Evolutionary conservation across 1,139 yeast species (phyloP), one percentile per base, ranked within the genome.

Genomic region (Saccharomyces hybrid): DNA sequence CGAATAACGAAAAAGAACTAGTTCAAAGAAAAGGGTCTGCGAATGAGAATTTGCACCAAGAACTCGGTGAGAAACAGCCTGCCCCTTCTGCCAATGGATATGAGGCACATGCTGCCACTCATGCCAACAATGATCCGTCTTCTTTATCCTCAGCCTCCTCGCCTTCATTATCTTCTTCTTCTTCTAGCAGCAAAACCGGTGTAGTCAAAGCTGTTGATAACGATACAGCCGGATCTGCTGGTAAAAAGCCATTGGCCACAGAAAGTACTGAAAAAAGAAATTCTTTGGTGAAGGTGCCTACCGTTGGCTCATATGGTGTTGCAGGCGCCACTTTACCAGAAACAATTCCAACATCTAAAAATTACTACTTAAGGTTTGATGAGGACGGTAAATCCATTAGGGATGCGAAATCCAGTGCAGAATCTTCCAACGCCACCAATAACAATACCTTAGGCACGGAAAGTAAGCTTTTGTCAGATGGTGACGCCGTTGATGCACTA

Each of bases 241-340:
- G 23, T 2, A 26, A 44, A 25, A 34, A 14, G 13, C 49, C 46
- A 44, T n/a, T 14, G 14, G 23, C 25, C 27, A 9, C 31, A 32
- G 34, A 46, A 25, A 38, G 6, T 11, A 38, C 9, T 11, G 44
- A 38, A 16, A 38, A 38, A 19, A 19, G 44, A 38, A 38, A 19
- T 25, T 5, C 44, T 19, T 38, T 38, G 44, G n/a, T 19, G 2
- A 38, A 38, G 16, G 44, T 38, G 44, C n/a, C 25, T 5, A 38
- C 44, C 19, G 44, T 19, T 5, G 44, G 44, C n/a, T 42, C 55
- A 5, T 60, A 65, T 5, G 56, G 60, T 29, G 63, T 63, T 55
- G 70, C 70, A 7, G 74, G 72, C 48, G 73, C 73, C 1, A 69
- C 73, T 8, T 51, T 70, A n/a, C 73, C 73, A 4, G 57, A 58